These are phyloP conservation scores for Ascodesmis nigricans DNA, from an alignment of 495 filamentous ascomycete genomes.

Conservation along the genomic window DNA sequence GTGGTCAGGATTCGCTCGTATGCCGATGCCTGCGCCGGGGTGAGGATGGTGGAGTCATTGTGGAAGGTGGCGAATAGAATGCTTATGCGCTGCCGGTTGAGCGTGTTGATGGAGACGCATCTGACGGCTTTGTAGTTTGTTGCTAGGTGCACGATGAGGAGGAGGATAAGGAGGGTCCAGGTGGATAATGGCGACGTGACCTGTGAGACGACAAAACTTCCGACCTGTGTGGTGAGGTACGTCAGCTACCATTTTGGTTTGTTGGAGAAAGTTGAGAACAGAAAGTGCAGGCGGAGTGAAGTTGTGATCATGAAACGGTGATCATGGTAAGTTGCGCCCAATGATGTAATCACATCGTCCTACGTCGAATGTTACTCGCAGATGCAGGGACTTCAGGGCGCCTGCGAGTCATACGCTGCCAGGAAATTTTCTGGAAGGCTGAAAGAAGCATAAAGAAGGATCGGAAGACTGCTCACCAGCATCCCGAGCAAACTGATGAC, in stretches of 20 bases:
- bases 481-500: constrained; percentile 78
- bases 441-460: no score
- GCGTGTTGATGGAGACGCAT: constrained; percentile 58
- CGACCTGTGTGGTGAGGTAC: no score
- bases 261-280: no score
- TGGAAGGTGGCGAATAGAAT: constrained; percentile 48
- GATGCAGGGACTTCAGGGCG: no score
- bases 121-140: constrained; percentile 74
- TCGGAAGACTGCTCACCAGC: constrained; percentile 39
- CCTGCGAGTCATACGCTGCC: no score
- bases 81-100: constrained; percentile 73
- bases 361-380: no score
- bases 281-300: no score
- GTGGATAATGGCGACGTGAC: constrained; percentile 50
- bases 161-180: constrained; percentile 47
- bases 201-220: constrained; percentile 55
- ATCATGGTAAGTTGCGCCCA: no score
- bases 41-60: constrained; percentile 29
- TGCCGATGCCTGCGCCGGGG: constrained; percentile 38
- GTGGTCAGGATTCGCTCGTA: constrained; percentile 53
- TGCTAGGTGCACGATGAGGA: constrained; percentile 51
- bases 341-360: no score
- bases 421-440: no score
- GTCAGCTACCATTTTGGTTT: no score
- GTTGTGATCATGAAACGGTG: no score